phyloP scores from a whole-genome alignment of 495 filamentous ascomycete species.

The Podospora australis region DNA sequence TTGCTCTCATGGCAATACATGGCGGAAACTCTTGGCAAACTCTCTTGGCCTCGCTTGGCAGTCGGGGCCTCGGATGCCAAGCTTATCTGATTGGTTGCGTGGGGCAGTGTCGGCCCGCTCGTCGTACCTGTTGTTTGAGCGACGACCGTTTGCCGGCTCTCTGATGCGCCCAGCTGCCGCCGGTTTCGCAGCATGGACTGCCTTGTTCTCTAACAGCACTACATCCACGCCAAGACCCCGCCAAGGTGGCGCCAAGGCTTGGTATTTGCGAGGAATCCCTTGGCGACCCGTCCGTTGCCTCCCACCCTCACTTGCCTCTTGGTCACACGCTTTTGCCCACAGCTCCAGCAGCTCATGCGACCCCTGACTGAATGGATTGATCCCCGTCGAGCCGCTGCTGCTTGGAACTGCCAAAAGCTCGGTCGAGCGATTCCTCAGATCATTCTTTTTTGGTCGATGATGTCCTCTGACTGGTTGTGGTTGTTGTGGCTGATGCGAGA shows the following conservation, averaged over 20 bases:
- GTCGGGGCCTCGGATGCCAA: constrained; percentile 27
- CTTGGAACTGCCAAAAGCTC: neutral
- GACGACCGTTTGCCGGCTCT: neutral
- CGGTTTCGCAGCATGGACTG: neutral
- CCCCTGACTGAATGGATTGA: constrained; percentile 5
- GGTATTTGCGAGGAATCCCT: constrained; percentile 25
- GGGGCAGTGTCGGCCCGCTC: constrained; percentile 13
- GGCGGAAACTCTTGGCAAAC: constrained; percentile 42
- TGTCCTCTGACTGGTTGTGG: too few species aligned
- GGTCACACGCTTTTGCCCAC: constrained; percentile 20
- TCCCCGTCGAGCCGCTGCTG: neutral
- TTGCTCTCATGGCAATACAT: constrained; percentile 37
- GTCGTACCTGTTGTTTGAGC: constrained; percentile 18
- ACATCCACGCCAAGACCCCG: constrained; percentile 17
- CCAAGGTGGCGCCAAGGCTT: constrained; percentile 32
- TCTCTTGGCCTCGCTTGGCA: constrained; percentile 35
- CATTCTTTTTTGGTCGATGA: neutral
- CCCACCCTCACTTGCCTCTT: constrained; percentile 15
- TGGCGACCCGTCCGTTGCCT: constrained; percentile 20
- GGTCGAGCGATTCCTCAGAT: neutral
- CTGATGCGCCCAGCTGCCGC: neutral
- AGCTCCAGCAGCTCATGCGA: constrained; percentile 3
- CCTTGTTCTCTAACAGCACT: constrained; percentile 16
- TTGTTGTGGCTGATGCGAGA: too few species aligned
- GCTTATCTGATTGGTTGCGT: constrained; percentile 19